Evolutionary conservation across 768 basidiomycete genomes (phyloP), one percentile per base, ranked within the genome.

Genomic region (Dictyophora rubrovolvata): DNA sequence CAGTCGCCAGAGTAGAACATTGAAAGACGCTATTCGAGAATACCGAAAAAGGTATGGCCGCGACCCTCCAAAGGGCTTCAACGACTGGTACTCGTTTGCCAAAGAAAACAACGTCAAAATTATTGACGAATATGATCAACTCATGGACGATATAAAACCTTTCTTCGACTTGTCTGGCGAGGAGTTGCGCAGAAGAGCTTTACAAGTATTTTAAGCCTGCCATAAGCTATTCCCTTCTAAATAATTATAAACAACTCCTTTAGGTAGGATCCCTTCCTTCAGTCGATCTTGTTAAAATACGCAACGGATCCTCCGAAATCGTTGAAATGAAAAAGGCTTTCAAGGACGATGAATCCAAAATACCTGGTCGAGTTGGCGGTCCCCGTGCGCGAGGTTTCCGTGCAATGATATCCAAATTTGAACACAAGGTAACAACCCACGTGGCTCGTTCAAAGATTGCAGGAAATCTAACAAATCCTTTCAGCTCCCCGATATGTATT

Each of bases 401-500:
- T 55, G 70, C 73, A 48, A 91, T 97, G 82, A 72, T 93, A 17
- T 75, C 79, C 53, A 82, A 80, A 60, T 93, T 93, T 67, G 78
- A 77, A 60, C 67, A 79, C 60, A 77, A 78, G 66, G 89, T 87
- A 60, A 55, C 77, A 71, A 2, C 28, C 28, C 28, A 28, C 28
- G 28, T 28, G 28, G 28, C 28, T 28, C 18, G 23, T 34, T 36
- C 8, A 35, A 20, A 33, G 28, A 49, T 20, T 3, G 7, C 16
- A 37, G 23, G 21, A 46, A 7, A 10, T n/a, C 22, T 34, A 23
- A 23, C 33, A 47, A 5, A 56, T 48, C 7, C 21, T 36, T 50
- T 1, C 67, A 93, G 84, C 79, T 98, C 4, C 94, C 95, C 16
- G 85, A 98, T 73, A 85, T 99, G 85, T 88, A 96, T 65, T 85